Evolutionary conservation across 2,329 filamentous ascomycete species (phyloP), one percentile per base, ranked within the genome.

Genomic region (Penicillium sp.): DNA sequence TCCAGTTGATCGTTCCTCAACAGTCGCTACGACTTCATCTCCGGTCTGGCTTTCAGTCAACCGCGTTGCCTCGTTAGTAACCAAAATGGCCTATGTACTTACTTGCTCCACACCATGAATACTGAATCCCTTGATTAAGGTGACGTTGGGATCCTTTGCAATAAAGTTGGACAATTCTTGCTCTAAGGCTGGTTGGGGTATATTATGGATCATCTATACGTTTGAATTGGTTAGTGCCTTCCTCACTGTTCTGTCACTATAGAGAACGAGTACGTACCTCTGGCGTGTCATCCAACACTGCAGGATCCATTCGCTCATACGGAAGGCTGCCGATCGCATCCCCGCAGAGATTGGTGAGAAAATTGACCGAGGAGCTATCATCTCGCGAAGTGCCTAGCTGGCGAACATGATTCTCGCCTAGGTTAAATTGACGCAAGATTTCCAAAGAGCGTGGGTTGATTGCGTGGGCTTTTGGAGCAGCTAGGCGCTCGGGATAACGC

Each of bases 291-390:
- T 65, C 53, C 38, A 69, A 53, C 2, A 68, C 64, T 6, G 45
- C 53, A 15, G 51, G 48, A 40, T 60, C 58, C 54, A 59, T 59
- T 2, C 58, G 53, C 32, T 60, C 59, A 35, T 59, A 61, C 2
- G 68, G 68, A 6, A 71, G 53, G 1, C 54, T 55, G 7, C 67
- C 68, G 21, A 69, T 62, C 35, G 51, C 52, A 13, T 67, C 55
- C 4, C 67, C 66, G n/a, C 55, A 62, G 22, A 70, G 54, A 43
- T 63, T 66, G 1, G 66, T 67, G 12, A 69, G 50, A 45, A 70
- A 70, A 45, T 68, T 67, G 22, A 70, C 68, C 61, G 61, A 69
- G 33, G 57, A 64, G 3, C 64, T 65, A 58, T 71, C 67, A 21
- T 57, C 52, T 41, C 65, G 58, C 10, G 58, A 52, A 1, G 63